A percentile compares a stretch with the other conserved stretches of the same genome.
phyloP scores from a whole-genome alignment of 2,329 filamentous ascomycete genomes.

The Aspergillus eucalypticola region DNA sequence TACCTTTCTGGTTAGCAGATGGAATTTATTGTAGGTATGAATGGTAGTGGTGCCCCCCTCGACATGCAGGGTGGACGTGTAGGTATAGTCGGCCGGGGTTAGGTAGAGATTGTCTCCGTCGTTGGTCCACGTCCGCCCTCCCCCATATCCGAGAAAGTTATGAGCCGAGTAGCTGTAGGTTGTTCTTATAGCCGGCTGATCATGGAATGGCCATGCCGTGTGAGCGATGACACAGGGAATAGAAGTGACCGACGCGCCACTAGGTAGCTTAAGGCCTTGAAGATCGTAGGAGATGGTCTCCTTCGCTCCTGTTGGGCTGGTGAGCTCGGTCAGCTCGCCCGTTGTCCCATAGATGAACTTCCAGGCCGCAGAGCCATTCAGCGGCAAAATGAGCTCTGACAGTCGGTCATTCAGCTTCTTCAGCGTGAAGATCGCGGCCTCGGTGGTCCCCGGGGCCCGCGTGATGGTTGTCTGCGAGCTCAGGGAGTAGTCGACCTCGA shows the following conservation, averaged over 20 bases:
- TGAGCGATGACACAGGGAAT: slow-evolving; percentile 8
- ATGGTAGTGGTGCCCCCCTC: neutral
- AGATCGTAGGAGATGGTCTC: slow-evolving; percentile 1
- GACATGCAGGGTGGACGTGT: slow-evolving; percentile 1
- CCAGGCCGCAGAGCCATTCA: neutral
- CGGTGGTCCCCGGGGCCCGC: neutral
- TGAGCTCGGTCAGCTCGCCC: neutral
- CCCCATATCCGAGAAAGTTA: slow-evolving; percentile 11
- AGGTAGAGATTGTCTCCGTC: slow-evolving; percentile 6
- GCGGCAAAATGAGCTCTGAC: neutral
- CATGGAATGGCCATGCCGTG: neutral
- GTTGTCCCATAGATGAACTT: too few relatives aligned
- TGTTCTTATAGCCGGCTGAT: neutral
- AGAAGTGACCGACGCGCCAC: neutral
- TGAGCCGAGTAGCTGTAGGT: slow-evolving; percentile 7
- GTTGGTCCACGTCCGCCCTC: neutral
- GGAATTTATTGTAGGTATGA: slow-evolving; percentile 11
- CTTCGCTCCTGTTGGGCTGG: neutral
- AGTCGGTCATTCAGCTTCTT: neutral
- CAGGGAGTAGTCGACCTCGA: neutral
- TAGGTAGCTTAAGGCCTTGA: neutral
- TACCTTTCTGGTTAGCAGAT: neutral
- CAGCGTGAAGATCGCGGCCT: slow-evolving; percentile 1
- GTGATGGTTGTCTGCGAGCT: neutral
- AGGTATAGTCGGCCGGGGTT: neutral